Evolutionary conservation across 352 stramenopile species (phyloP).

Genomic region (Phytophthora aleatoria): DNA sequence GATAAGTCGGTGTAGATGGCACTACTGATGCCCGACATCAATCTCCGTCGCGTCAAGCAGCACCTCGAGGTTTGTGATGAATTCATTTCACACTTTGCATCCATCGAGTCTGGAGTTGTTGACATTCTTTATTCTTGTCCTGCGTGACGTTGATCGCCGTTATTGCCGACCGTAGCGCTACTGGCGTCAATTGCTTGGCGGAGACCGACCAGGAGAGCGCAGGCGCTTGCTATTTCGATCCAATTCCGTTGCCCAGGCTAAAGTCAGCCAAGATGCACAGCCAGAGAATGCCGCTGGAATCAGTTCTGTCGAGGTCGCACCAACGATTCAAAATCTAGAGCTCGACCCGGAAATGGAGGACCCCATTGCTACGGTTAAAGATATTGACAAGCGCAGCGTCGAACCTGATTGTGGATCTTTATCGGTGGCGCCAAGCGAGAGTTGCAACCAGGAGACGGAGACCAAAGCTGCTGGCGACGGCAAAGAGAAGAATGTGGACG

Average conservation of each 20-base stretch:
- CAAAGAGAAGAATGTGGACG: constrained; percentile 10
- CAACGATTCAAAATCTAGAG: constrained; percentile 32
- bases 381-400: not conserved
- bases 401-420: constrained; percentile 24
- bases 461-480: constrained; percentile 2
- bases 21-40: constrained; percentile 72
- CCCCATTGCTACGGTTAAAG: not conserved
- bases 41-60: constrained; percentile 62
- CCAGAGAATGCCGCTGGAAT: constrained; percentile 9
- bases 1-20: constrained; percentile 39
- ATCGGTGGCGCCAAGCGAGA: constrained; percentile 5
- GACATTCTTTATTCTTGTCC: constrained; percentile 7
- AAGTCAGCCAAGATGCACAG: constrained; percentile 7
- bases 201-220: constrained; percentile 12
- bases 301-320: constrained; percentile 16
- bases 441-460: constrained; percentile 24
- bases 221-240: constrained; percentile 31
- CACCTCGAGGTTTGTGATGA: constrained; percentile 51
- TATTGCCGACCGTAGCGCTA: constrained; percentile 35
- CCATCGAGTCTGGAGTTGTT: not conserved
- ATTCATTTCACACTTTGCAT: constrained; percentile 2
- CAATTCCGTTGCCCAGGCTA: constrained; percentile 28
- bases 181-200: constrained; percentile 44
- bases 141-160: constrained; percentile 1
- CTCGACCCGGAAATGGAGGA: constrained; percentile 19